Percentiles rank a stretch among this genome's conserved stretches.
Conservation (phyloP, 345 rosid genomes). For the Acer campestre region DNA sequence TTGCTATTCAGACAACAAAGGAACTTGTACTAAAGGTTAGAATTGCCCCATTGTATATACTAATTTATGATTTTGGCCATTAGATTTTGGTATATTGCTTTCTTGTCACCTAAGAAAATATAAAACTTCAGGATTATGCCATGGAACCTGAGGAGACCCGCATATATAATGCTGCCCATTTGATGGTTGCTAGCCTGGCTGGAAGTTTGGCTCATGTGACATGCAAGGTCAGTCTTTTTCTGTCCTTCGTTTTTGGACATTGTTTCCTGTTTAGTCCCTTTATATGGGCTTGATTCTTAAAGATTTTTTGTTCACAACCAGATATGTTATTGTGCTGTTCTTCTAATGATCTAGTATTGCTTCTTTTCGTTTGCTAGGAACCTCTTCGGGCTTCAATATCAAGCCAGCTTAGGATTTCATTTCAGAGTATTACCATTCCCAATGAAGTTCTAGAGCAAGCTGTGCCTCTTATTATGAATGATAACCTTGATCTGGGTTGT, state of each 20-base stretch:
- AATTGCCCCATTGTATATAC: background rate
- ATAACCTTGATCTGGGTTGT: constrained; percentile 98
- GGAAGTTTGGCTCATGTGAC: constrained; percentile 99
- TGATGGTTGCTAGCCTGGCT: constrained; percentile 98
- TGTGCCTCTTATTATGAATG: constrained; percentile 92
- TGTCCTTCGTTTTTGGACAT: background rate
- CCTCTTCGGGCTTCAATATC: constrained; percentile 91
- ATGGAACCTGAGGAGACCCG: constrained; percentile 90
- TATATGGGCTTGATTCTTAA: constrained; percentile 8
- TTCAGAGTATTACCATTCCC: constrained; percentile 63
- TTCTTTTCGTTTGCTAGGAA: constrained; percentile 53
- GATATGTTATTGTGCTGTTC: background rate
- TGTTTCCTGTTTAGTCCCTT: background rate
- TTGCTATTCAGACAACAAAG: constrained; percentile 95
- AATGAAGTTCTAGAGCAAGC: constrained; percentile 81
- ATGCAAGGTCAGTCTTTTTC: constrained; percentile 71
- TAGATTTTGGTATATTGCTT: background rate
- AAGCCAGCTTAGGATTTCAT: constrained; percentile 72
- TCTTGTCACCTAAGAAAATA: background rate
- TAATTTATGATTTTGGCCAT: background rate
- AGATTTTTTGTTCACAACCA: background rate
- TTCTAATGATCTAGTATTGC: background rate
- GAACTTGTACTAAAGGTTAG: constrained; percentile 95
- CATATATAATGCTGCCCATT: constrained; percentile 87
- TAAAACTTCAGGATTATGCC: constrained; percentile 71